A percentile compares a stretch with the other conserved stretches of the same genome.
Evolutionary conservation across 2,329 filamentous ascomycete genomes (phyloP).

Genomic region (Fusarium keratoplasticum): DNA sequence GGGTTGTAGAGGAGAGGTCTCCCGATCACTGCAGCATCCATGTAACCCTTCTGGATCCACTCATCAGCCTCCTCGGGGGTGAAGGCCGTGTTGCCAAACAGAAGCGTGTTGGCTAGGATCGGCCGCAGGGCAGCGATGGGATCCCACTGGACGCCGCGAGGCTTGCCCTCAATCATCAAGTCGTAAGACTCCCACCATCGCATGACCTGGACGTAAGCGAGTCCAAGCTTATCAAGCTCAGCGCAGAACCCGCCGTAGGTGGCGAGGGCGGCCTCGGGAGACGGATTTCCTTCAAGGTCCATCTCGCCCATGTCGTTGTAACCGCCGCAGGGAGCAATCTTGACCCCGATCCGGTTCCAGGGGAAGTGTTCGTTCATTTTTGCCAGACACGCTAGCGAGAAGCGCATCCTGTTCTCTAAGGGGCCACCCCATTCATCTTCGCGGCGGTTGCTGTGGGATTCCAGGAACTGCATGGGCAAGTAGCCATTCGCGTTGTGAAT

Average conservation of each 20-base stretch:
- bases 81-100: background rate
- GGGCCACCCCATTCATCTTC: slow-evolving; percentile 63
- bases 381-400: background rate
- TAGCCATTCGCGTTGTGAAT: slow-evolving; percentile 68
- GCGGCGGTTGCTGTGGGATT: slow-evolving; percentile 57
- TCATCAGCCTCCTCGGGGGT: background rate
- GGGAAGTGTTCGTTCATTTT: background rate
- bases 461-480: slow-evolving; percentile 60
- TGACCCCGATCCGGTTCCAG: background rate
- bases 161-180: slow-evolving; percentile 12
- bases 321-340: background rate
- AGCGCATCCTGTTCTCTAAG: slow-evolving; percentile 38
- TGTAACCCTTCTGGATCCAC: background rate
- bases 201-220: background rate
- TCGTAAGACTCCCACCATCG: slow-evolving; percentile 16
- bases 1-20: background rate
- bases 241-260: background rate
- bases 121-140: background rate
- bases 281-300: background rate
- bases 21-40: background rate
- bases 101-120: background rate
- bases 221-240: background rate
- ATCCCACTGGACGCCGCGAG: slow-evolving; percentile 13
- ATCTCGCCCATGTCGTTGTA: background rate
- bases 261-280: background rate